Evolutionary conservation across 2,329 filamentous ascomycete species (phyloP).

Genomic region (Monilinia fructicola): DNA sequence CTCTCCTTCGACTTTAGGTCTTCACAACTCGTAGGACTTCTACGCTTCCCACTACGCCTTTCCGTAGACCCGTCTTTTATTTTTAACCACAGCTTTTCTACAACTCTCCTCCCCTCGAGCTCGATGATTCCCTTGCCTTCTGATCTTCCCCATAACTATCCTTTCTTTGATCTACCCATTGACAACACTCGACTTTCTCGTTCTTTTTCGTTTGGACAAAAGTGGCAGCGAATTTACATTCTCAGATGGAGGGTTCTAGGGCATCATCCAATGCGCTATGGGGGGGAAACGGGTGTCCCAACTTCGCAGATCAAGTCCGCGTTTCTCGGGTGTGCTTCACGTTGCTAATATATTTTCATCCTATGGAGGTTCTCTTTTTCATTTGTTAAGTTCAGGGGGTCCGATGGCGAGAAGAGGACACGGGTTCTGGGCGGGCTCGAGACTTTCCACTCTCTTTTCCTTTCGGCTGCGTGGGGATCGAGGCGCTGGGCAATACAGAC

Average conservation of each 20-base stretch:
- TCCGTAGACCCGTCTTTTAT: background rate
- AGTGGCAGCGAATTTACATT: background rate
- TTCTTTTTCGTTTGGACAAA: background rate
- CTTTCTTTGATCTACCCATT: background rate
- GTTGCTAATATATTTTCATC: background rate
- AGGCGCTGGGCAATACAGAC: too few species aligned
- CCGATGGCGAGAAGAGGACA: background rate
- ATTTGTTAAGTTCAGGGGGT: too few species aligned
- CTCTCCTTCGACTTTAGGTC: constrained; percentile 17
- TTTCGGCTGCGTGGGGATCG: too few species aligned
- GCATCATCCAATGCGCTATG: background rate
- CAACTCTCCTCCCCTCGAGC: background rate
- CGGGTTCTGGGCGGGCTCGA: too few species aligned
- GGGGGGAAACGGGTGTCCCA: background rate
- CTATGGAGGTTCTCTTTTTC: too few species aligned
- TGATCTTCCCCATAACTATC: background rate
- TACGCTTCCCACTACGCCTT: background rate
- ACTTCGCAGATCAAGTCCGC: background rate
- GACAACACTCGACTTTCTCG: background rate
- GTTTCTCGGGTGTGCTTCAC: background rate
- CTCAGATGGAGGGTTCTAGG: background rate
- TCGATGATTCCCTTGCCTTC: background rate
- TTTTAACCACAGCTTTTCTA: background rate
- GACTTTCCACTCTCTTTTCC: too few species aligned
- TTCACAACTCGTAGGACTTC: constrained; percentile 8